phyloP scores from a whole-genome alignment of 2,329 filamentous ascomycete genomes.

The Parascedosporium putredinis region DNA sequence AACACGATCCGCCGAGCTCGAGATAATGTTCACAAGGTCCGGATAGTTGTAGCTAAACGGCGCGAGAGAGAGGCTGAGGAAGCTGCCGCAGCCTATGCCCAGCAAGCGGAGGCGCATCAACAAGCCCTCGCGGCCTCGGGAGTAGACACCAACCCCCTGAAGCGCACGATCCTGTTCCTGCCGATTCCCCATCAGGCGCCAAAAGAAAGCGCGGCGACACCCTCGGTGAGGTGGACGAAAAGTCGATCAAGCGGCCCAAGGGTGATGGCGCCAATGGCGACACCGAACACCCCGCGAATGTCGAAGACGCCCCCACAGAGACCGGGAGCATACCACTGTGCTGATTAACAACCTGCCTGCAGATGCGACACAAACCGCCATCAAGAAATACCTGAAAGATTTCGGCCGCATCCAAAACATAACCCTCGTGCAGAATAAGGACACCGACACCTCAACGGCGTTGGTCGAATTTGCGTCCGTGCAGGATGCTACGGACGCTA shows the following conservation, averaged over 20 bases:
- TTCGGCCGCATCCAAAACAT: conserved; percentile 78
- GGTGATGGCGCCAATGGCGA: conserved; percentile 26
- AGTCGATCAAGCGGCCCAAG: conserved; percentile 57
- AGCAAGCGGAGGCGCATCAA: conserved; percentile 15
- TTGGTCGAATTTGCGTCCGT: conserved; percentile 75
- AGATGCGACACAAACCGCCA: conserved; percentile 57
- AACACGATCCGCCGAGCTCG: conserved; percentile 63
- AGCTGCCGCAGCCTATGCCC: conserved; percentile 42
- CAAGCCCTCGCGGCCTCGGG: conserved; percentile 16
- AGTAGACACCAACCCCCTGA: conserved; percentile 10
- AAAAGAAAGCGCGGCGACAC: conserved; percentile 67
- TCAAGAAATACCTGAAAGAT: conserved; percentile 85
- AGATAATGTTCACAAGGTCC: conserved; percentile 60
- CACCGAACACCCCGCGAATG: conserved; percentile 16
- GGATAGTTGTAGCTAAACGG: conserved; percentile 51
- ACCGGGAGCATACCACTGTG: conserved; percentile 83
- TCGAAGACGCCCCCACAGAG: conserved; percentile 49
- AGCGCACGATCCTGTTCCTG: not conserved
- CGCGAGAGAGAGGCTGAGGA: conserved; percentile 55
- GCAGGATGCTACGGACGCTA: conserved; percentile 75
- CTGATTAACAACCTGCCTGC: conserved; percentile 68
- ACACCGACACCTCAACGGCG: conserved; percentile 54
- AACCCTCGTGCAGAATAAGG: conserved; percentile 52
- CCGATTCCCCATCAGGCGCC: conserved; percentile 27
- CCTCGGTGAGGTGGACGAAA: conserved; percentile 24